Evolutionary conservation across 805 yeast genomes (phyloP).

Genomic region (Debaryomyces hansenii): DNA sequence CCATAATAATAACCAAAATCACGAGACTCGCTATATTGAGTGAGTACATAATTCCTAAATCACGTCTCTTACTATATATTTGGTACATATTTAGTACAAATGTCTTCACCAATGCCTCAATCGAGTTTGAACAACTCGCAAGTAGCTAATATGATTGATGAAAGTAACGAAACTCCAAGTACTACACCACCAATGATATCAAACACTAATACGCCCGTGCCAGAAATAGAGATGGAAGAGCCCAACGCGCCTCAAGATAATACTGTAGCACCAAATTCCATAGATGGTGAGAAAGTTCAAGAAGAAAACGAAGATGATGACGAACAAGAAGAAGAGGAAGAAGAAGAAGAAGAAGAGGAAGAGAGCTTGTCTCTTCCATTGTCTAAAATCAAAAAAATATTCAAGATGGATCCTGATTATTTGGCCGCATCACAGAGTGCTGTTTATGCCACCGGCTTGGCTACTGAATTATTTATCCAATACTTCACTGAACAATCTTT

Average conservation of each 20-base stretch:
- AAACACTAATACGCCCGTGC: slow-evolving; percentile 7
- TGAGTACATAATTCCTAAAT: neutral
- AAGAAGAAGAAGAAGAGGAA: slow-evolving; percentile 22
- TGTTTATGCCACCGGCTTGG: slow-evolving; percentile 73
- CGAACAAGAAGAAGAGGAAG: slow-evolving; percentile 13
- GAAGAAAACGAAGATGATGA: slow-evolving; percentile 1
- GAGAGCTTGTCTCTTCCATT: slow-evolving; percentile 53
- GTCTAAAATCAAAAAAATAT: slow-evolving; percentile 66
- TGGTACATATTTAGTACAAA: neutral
- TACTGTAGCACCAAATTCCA: neutral
- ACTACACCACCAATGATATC: slow-evolving; percentile 19
- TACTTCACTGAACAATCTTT: slow-evolving; percentile 71
- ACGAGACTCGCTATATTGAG: neutral
- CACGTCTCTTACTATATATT: neutral
- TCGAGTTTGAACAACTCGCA: slow-evolving; percentile 8
- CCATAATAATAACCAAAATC: neutral
- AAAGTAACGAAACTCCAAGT: slow-evolving; percentile 16
- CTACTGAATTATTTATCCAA: slow-evolving; percentile 73
- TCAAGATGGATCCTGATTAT: slow-evolving; percentile 76
- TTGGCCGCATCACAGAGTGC: slow-evolving; percentile 66
- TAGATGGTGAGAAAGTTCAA: neutral
- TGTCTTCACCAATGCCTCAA: slow-evolving; percentile 12
- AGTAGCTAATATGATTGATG: slow-evolving; percentile 3
- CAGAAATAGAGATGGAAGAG: slow-evolving; percentile 7
- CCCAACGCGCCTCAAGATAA: neutral